phyloP scores from a whole-genome alignment of 441 rosid species.

The Populus hybrid region DNA sequence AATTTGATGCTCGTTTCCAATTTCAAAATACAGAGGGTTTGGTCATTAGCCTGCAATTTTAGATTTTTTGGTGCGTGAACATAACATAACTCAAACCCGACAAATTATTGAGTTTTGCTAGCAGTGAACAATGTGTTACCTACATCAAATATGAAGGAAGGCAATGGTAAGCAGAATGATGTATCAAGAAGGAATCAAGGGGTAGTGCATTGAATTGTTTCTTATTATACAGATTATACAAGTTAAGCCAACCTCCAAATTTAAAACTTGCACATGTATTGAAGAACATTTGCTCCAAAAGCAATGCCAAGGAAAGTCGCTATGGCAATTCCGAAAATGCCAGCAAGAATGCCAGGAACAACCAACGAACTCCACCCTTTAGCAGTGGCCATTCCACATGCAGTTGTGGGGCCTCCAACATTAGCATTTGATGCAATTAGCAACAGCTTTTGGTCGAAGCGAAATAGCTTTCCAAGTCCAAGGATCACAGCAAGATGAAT shows the following conservation, averaged over 20 bases:
- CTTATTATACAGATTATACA: too few species aligned
- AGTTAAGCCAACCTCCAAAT: not conserved
- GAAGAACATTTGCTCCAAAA: constrained; percentile 56
- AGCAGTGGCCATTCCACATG: constrained; percentile 85
- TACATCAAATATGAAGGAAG: too few species aligned
- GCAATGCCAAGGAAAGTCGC: constrained; percentile 87
- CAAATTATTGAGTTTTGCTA: not conserved
- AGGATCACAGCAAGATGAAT: constrained; percentile 60
- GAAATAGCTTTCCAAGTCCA: constrained; percentile 53
- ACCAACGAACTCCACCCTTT: constrained; percentile 79
- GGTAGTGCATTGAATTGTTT: too few species aligned
- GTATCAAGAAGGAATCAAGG: too few species aligned
- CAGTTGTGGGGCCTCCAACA: constrained; percentile 83
- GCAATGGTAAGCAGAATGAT: too few species aligned
- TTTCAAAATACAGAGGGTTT: not conserved
- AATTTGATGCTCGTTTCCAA: not conserved
- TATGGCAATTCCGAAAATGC: constrained; percentile 64
- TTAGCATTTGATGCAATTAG: constrained; percentile 87
- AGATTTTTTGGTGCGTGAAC: not conserved
- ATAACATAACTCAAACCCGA: not conserved
- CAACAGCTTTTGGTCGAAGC: constrained; percentile 54
- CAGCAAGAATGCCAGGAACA: constrained; percentile 72
- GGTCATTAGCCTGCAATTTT: not conserved
- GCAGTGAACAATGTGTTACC: too few species aligned
- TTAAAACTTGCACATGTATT: constrained; percentile 31